Conservation (phyloP, 2,329 filamentous ascomycete species). For the Verticillium longisporum region DNA sequence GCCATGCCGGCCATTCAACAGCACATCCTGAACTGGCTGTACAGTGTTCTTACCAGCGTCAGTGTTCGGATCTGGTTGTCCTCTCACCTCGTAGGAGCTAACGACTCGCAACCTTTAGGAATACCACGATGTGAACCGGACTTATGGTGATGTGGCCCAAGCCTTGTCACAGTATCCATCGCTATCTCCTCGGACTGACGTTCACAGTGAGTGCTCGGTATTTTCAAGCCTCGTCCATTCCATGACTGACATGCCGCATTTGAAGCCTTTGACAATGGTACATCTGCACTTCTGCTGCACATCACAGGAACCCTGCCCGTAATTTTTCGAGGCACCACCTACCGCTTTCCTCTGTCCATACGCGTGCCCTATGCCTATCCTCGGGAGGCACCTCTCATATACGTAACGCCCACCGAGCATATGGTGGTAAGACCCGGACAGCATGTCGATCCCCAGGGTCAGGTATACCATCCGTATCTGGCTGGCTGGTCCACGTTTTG, state of each 20-base stretch:
- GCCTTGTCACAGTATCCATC: conserved; percentile 73
- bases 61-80: conserved; percentile 9
- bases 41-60: conserved; percentile 79
- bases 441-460: conserved; percentile 88
- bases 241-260: conserved; percentile 14
- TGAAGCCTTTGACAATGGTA: conserved; percentile 80
- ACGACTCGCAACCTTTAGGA: conserved; percentile 48
- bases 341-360: conserved; percentile 85
- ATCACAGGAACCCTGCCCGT: conserved; percentile 88
- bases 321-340: conserved; percentile 78
- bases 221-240: conserved; percentile 5
- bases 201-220: conserved; percentile 65
- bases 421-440: conserved; percentile 91
- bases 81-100: background rate
- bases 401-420: conserved; percentile 79
- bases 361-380: conserved; percentile 94
- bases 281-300: conserved; percentile 78
- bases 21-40: conserved; percentile 90
- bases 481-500: conserved; percentile 83
- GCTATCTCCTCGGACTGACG: conserved; percentile 80
- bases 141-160: conserved; percentile 86
- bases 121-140: conserved; percentile 87
- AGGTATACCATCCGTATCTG: conserved; percentile 92
- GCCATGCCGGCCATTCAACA: conserved; percentile 60
- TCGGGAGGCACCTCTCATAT: conserved; percentile 74